These are phyloP conservation scores for Senecio squalidus DNA, from an alignment of 140 eudicot species.

Conservation along the genomic window DNA sequence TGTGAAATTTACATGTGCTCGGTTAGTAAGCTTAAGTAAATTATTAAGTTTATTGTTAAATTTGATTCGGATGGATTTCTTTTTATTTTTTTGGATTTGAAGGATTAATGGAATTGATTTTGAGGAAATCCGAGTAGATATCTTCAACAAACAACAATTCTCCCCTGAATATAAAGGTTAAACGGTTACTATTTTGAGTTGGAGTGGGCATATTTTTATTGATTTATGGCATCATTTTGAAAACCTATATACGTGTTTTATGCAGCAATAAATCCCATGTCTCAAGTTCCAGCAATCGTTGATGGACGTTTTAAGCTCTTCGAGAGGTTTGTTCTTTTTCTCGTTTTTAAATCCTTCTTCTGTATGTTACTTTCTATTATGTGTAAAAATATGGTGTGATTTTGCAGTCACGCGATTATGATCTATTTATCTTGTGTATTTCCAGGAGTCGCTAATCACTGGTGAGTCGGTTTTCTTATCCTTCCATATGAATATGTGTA, in stretches of 20 bases:
- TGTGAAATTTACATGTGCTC: not conserved
- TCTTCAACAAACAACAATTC: slow-evolving; percentile 40
- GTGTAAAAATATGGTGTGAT: not conserved
- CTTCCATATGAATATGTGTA: not conserved
- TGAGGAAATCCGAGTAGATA: slow-evolving; percentile 49
- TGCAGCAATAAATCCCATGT: slow-evolving; percentile 80
- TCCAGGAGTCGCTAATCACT: slow-evolving; percentile 66
- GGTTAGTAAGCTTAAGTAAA: too few species aligned
- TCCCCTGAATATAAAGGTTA: slow-evolving; percentile 59
- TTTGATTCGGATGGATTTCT: not conserved
- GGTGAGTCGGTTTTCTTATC: slow-evolving; percentile 40
- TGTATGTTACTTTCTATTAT: not conserved
- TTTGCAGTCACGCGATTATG: slow-evolving; percentile 64
- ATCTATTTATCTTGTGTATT: slow-evolving; percentile 47
- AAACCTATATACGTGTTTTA: slow-evolving; percentile 11
- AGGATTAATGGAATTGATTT: slow-evolving; percentile 66
- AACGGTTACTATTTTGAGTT: not conserved
- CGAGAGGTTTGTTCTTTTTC: slow-evolving; percentile 50
- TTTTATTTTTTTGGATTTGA: not conserved
- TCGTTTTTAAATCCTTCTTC: not conserved
- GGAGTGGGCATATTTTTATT: slow-evolving; percentile 19
- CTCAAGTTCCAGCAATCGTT: slow-evolving; percentile 62
- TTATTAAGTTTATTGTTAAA: not conserved
- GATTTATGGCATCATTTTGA: too few species aligned
- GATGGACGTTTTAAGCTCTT: slow-evolving; percentile 77